A percentile compares a stretch with the other conserved stretches of the same genome.
Evolutionary conservation across 139 green algal species (phyloP).

Genomic region (Volvox reticuliferus): DNA sequence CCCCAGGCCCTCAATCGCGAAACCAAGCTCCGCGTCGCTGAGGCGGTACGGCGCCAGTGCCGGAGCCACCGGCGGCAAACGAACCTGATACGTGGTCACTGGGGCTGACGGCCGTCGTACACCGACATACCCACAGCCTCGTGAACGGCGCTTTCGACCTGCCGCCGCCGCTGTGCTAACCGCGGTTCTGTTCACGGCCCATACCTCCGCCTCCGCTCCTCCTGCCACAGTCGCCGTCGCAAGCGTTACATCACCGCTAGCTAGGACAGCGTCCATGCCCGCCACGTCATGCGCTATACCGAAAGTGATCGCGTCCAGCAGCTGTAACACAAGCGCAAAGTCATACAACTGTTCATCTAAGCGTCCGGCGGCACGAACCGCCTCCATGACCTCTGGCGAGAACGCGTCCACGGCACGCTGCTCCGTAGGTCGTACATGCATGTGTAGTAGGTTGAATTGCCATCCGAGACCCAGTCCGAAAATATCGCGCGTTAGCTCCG

Average conservation of each 20-base stretch:
- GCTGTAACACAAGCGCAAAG: slow-evolving; percentile 36
- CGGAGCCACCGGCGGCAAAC: neutral
- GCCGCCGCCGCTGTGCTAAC: neutral
- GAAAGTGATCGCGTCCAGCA: slow-evolving; percentile 41
- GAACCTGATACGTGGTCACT: too few relatives aligned
- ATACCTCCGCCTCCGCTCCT: neutral
- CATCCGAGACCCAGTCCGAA: slow-evolving; percentile 43
- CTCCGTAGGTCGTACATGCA: slow-evolving; percentile 17
- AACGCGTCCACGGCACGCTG: neutral
- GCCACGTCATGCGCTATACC: slow-evolving; percentile 20
- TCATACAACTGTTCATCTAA: slow-evolving; percentile 29
- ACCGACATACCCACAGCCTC: slow-evolving; percentile 29
- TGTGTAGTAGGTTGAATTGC: slow-evolving; percentile 24
- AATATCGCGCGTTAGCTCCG: slow-evolving; percentile 34
- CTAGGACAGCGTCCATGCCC: neutral
- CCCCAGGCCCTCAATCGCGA: neutral
- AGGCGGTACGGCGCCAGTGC: neutral
- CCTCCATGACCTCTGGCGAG: neutral
- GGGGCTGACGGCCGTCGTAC: neutral
- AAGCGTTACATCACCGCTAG: neutral
- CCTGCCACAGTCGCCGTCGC: neutral
- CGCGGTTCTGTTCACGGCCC: neutral
- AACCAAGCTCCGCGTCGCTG: neutral
- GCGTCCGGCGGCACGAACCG: neutral
- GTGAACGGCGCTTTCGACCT: neutral